Evolutionary conservation across 768 basidiomycete species (phyloP).

Genomic region (Asterophora parasitica): DNA sequence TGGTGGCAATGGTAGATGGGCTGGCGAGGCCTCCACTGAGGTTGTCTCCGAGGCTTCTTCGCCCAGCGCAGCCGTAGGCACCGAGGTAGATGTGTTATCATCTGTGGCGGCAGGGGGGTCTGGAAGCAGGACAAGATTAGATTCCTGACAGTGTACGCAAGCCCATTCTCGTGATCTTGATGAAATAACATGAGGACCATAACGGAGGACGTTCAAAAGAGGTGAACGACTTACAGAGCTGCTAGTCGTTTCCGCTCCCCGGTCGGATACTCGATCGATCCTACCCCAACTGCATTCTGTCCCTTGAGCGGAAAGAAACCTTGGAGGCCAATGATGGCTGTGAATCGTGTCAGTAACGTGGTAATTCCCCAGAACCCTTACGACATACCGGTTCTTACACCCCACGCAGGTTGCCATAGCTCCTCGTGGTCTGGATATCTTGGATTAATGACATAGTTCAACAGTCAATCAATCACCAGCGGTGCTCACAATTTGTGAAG

Average conservation of each 20-base stretch:
- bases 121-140: constrained; percentile 68
- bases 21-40: not conserved
- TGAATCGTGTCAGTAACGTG: constrained; percentile 3
- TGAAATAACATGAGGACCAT: not conserved
- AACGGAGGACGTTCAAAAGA: constrained; percentile 9
- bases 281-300: constrained; percentile 81
- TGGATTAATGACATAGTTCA: constrained; percentile 1
- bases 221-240: constrained; percentile 47
- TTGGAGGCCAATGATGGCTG: constrained; percentile 84
- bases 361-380: not conserved
- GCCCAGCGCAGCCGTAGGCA: constrained; percentile 2
- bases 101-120: constrained; percentile 40
- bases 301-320: constrained; percentile 88
- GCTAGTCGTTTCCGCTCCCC: constrained; percentile 78
- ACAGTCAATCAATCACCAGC: constrained; percentile 1
- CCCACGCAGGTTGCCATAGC: constrained; percentile 98
- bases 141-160: constrained; percentile 67
- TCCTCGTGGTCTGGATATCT: constrained; percentile 78
- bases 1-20: not conserved
- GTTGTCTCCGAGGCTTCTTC: constrained; percentile 2
- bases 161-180: constrained; percentile 74
- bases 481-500: constrained; percentile 76
- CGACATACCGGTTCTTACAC: constrained; percentile 78
- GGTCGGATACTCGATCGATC: constrained; percentile 77
- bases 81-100: not conserved